These are phyloP conservation scores for Colletotrichum tamarilloi DNA, from an alignment of 2,329 filamentous ascomycete genomes.

Conservation along the genomic window DNA sequence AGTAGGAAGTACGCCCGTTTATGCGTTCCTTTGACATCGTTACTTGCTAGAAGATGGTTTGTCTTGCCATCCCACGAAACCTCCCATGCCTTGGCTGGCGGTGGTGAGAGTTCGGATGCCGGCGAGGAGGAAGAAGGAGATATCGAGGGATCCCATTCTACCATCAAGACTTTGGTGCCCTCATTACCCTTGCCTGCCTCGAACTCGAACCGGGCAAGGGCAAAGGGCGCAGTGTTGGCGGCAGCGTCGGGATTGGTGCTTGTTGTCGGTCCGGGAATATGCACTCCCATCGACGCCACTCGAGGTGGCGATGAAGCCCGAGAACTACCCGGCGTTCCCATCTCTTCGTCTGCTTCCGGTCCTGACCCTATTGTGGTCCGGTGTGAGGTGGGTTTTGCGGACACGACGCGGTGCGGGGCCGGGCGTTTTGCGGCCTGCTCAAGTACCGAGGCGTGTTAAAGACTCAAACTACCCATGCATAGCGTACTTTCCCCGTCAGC, in stretches of 20 bases:
- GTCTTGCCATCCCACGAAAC: constrained; percentile 87
- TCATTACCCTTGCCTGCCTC: constrained; percentile 80
- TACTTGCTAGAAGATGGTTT: constrained; percentile 74
- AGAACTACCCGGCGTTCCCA: constrained; percentile 11
- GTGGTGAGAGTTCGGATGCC: not conserved
- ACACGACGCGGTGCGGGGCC: constrained; percentile 6
- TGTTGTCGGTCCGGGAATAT: not conserved
- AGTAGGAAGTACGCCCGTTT: constrained; percentile 85
- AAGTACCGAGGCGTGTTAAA: not conserved
- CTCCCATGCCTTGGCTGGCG: constrained; percentile 66
- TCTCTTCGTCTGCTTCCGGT: not conserved
- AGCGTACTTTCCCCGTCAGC: not conserved
- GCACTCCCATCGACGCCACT: constrained; percentile 7
- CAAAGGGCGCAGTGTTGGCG: constrained; percentile 56
- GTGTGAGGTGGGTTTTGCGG: not conserved
- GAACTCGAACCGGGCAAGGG: constrained; percentile 89
- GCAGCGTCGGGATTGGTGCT: constrained; percentile 49
- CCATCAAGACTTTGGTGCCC: constrained; percentile 92
- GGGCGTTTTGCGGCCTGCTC: not conserved
- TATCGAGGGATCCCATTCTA: constrained; percentile 77
- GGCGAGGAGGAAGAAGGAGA: not conserved
- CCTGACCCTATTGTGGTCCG: not conserved
- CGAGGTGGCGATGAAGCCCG: constrained; percentile 3
- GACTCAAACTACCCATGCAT: constrained; percentile 1
- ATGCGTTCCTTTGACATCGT: constrained; percentile 56